These are phyloP conservation scores for Trichoderma parareesei DNA, from an alignment of 495 filamentous ascomycete genomes.

Conservation along the genomic window DNA sequence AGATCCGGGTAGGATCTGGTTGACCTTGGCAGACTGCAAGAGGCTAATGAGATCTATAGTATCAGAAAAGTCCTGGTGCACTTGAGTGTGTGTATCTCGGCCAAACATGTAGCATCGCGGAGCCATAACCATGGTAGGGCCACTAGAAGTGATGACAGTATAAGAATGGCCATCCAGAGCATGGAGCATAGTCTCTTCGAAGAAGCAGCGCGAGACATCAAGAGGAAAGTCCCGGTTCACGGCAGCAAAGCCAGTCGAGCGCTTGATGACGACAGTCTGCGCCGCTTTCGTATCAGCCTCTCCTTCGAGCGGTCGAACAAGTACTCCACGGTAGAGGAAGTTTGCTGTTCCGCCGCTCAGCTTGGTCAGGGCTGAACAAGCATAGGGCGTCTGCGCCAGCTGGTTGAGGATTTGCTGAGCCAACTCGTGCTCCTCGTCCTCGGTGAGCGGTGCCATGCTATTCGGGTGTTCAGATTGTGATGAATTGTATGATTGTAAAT, in stretches of 20 bases:
- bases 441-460: constrained; percentile 2
- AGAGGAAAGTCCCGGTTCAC: constrained; percentile 36
- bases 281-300: not conserved
- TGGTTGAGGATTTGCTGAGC: not conserved
- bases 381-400: constrained; percentile 31
- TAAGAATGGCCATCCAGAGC: constrained; percentile 4
- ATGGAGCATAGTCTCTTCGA: constrained; percentile 16
- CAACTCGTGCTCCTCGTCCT: constrained; percentile 10
- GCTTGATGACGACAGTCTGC: constrained; percentile 39
- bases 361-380: constrained; percentile 34
- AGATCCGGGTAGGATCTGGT: constrained; percentile 15
- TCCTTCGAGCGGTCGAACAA: not conserved
- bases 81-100: constrained; percentile 32
- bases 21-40: constrained; percentile 13
- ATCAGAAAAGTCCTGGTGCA: constrained; percentile 39
- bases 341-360: constrained; percentile 46
- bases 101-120: constrained; percentile 36
- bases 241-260: constrained; percentile 35
- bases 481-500: too few species aligned
- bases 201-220: constrained; percentile 36
- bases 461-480: not conserved
- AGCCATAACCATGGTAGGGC: constrained; percentile 25
- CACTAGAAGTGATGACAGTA: constrained; percentile 4
- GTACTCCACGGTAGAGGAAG: constrained; percentile 44
- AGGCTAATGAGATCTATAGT: constrained; percentile 37